phyloP scores from a whole-genome alignment of 2,329 filamentous ascomycete species.

The Arthrobotrys pseudoclavata region DNA sequence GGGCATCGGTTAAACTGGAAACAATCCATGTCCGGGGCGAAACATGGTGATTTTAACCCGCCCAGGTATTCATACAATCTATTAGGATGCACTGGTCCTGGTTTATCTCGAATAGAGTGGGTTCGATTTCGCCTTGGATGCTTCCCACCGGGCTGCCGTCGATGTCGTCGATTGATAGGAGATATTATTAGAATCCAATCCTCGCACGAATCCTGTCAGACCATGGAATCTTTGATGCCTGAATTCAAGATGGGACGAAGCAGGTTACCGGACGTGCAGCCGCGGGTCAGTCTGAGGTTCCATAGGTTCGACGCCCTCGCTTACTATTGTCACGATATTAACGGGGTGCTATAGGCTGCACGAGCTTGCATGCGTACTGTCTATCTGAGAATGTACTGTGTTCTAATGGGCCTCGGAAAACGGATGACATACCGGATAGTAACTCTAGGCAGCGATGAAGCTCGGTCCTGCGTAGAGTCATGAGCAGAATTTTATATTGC shows the following conservation, averaged over 20 bases:
- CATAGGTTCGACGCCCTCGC: slow-evolving; percentile 38
- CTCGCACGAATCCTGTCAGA: slow-evolving; percentile 34
- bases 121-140: slow-evolving; percentile 33
- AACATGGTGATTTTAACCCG: slow-evolving; percentile 59
- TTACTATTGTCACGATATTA: slow-evolving; percentile 33
- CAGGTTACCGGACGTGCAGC: slow-evolving; percentile 31
- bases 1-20: slow-evolving; percentile 58
- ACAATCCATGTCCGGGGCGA: slow-evolving; percentile 52
- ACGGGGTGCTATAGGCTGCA: slow-evolving; percentile 31
- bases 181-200: slow-evolving; percentile 58
- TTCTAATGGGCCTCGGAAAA: slow-evolving; percentile 19
- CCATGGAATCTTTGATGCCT: slow-evolving; percentile 28
- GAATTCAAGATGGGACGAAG: slow-evolving; percentile 57
- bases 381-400: slow-evolving; percentile 34
- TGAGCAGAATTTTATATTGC: slow-evolving; percentile 39
- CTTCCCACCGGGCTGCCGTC: slow-evolving; percentile 26
- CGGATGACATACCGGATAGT: slow-evolving; percentile 25
- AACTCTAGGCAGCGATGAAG: slow-evolving; percentile 56
- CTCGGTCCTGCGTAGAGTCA: slow-evolving; percentile 27
- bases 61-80: slow-evolving; percentile 39
- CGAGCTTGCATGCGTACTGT: slow-evolving; percentile 23
- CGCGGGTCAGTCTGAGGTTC: slow-evolving; percentile 29
- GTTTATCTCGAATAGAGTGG: slow-evolving; percentile 58
- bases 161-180: slow-evolving; percentile 18
- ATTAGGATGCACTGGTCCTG: slow-evolving; percentile 54